These are phyloP conservation scores for Epithele typhae DNA, from an alignment of 768 basidiomycete genomes.

Conservation along the genomic window DNA sequence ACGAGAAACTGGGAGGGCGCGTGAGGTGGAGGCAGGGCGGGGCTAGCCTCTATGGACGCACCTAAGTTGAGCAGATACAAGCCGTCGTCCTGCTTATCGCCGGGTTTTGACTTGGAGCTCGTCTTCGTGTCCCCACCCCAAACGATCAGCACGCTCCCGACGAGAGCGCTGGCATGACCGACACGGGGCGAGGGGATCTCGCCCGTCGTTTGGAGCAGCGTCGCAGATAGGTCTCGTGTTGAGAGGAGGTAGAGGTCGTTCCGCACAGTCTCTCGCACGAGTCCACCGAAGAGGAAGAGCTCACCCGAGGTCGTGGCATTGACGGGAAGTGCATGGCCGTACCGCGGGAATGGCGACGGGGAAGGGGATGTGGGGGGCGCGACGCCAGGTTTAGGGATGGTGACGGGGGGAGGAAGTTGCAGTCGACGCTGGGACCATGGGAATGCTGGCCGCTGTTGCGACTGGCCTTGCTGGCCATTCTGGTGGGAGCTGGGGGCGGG, in stretches of 20 bases:
- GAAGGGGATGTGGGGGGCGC: constrained; percentile 65
- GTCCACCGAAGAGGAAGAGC: constrained; percentile 94
- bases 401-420: constrained; percentile 59
- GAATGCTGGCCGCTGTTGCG: constrained; percentile 55
- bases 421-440: constrained; percentile 84
- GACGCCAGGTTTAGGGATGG: constrained; percentile 60
- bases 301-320: constrained; percentile 77
- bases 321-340: constrained; percentile 89
- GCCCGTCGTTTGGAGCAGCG: constrained; percentile 81
- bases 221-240: constrained; percentile 72
- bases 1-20: constrained; percentile 60
- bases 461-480: constrained; percentile 14
- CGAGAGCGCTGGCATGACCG: constrained; percentile 95
- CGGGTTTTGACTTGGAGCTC: constrained; percentile 51
- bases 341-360: constrained; percentile 91
- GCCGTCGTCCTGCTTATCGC: constrained; percentile 85
- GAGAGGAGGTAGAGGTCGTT: constrained; percentile 95
- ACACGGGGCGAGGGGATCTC: constrained; percentile 87
- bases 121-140: constrained; percentile 99
- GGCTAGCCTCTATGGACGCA: constrained; percentile 35
- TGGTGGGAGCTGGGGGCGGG: constrained; percentile 22
- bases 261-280: constrained; percentile 83
- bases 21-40: constrained; percentile 1
- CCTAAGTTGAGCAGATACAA: constrained; percentile 93
- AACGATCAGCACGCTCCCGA: constrained; percentile 92